Conservation (phyloP, 352 stramenopile genomes). For the Globisporangium viniferum region DNA sequence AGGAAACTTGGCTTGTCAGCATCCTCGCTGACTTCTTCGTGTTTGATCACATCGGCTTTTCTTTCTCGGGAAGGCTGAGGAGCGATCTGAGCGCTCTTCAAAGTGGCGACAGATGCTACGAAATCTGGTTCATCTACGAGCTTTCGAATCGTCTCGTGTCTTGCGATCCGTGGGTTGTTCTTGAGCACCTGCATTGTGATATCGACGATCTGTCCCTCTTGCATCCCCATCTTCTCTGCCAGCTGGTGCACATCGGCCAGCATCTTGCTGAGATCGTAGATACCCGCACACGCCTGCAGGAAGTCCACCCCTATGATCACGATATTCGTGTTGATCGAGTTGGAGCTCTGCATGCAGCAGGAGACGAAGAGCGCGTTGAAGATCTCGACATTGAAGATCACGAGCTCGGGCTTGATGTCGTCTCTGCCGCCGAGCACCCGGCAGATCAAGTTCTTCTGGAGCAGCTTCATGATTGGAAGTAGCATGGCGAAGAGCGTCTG, state of each 20-base stretch:
- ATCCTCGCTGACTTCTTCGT: too few species aligned
- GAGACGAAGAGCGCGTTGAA: constrained; percentile 40
- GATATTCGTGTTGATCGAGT: constrained; percentile 25
- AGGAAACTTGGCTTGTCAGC: too few species aligned
- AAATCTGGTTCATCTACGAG: too few species aligned
- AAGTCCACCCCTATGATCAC: constrained; percentile 35
- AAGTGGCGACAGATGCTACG: too few species aligned
- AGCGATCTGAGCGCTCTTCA: too few species aligned
- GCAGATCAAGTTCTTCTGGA: constrained; percentile 35
- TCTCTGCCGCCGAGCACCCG: constrained; percentile 13
- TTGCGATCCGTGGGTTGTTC: too few species aligned
- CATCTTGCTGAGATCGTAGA: constrained; percentile 26
- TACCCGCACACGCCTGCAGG: constrained; percentile 29
- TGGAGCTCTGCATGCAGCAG: constrained; percentile 41
- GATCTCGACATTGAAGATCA: constrained; percentile 45
- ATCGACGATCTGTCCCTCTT: neutral
- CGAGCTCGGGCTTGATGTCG: constrained; percentile 25
- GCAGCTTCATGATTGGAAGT: constrained; percentile 36
- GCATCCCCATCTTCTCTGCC: constrained; percentile 2
- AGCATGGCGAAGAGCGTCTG: constrained; percentile 22
- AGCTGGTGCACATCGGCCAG: neutral
- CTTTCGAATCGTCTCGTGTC: too few species aligned
- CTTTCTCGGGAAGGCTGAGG: too few species aligned
- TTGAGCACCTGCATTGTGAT: too few species aligned
- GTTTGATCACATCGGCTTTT: too few species aligned